These are phyloP conservation scores for Cadophora gregata DNA, from an alignment of 2,329 filamentous ascomycete species.

Conservation along the genomic window DNA sequence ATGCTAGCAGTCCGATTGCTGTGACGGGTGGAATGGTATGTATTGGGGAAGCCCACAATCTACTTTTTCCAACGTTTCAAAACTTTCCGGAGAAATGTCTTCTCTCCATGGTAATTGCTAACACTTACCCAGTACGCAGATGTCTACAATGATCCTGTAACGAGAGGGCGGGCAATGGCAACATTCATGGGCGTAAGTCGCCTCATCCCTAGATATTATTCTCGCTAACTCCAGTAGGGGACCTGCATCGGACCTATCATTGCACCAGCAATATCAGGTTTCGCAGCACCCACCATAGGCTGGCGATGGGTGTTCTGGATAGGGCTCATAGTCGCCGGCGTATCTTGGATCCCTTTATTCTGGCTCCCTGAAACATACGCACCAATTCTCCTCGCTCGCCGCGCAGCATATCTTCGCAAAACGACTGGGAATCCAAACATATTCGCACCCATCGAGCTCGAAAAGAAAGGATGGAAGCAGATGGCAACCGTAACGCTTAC, in stretches of 20 bases:
- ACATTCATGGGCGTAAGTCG: constrained; percentile 64
- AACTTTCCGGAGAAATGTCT: no score
- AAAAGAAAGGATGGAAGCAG: constrained; percentile 56
- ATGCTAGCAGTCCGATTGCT: constrained; percentile 64
- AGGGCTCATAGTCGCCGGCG: constrained; percentile 66
- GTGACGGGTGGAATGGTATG: constrained; percentile 68
- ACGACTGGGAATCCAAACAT: constrained; percentile 60
- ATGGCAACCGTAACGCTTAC: constrained; percentile 63
- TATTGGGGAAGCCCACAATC: no score
- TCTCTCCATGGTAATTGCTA: no score
- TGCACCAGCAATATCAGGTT: constrained; percentile 66
- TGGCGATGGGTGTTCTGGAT: constrained; percentile 72
- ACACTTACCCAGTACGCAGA: no score
- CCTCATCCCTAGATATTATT: background rate
- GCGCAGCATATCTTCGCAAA: constrained; percentile 63
- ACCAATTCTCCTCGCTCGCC: constrained; percentile 63
- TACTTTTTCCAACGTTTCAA: no score
- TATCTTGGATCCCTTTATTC: constrained; percentile 63
- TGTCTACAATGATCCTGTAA: constrained; percentile 62
- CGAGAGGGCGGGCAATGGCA: constrained; percentile 65
- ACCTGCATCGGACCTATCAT: constrained; percentile 69
- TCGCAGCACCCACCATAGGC: constrained; percentile 58
- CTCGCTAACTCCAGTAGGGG: constrained; percentile 47
- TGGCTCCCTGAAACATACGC: constrained; percentile 69
- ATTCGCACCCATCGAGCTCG: constrained; percentile 68